phyloP scores from a whole-genome alignment of 129 eudicot genomes.

The Chrysanthemum seticuspe region DNA sequence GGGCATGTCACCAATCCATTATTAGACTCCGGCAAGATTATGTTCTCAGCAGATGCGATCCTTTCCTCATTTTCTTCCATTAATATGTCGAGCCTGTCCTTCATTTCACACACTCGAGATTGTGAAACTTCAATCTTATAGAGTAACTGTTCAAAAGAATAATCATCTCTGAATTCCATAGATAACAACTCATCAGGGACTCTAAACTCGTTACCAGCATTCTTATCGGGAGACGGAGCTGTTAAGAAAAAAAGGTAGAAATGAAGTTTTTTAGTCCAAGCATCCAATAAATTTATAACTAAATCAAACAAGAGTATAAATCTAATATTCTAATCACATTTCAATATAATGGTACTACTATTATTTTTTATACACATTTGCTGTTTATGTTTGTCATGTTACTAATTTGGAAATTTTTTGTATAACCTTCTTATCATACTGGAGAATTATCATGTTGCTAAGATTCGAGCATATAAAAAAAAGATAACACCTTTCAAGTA shows the following conservation, averaged over 20 bases:
- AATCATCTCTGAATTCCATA: conserved; percentile 49
- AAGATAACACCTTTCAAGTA: neutral
- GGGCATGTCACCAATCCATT: conserved; percentile 33
- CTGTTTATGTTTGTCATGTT: too few relatives aligned
- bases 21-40: conserved; percentile 35
- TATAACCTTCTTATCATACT: neutral
- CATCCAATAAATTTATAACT: neutral
- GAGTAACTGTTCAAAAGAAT: conserved; percentile 56
- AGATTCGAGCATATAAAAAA: neutral
- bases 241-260: conserved; percentile 2
- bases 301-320: neutral
- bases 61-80: conserved; percentile 43
- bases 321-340: conserved; percentile 11
- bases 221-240: conserved; percentile 33
- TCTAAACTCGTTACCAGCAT: conserved; percentile 35
- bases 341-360: too few relatives aligned
- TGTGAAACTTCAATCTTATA: conserved; percentile 52
- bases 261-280: conserved; percentile 2
- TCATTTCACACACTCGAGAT: conserved; percentile 48
- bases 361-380: too few relatives aligned
- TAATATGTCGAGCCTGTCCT: conserved; percentile 38
- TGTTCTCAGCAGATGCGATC: conserved; percentile 34
- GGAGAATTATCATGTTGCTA: neutral
- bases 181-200: conserved; percentile 35
- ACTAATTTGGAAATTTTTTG: neutral